Base-by-base conservation (phyloP, 1,284 basidiomycete genomes). In the Apiotrichum gracile region DNA sequence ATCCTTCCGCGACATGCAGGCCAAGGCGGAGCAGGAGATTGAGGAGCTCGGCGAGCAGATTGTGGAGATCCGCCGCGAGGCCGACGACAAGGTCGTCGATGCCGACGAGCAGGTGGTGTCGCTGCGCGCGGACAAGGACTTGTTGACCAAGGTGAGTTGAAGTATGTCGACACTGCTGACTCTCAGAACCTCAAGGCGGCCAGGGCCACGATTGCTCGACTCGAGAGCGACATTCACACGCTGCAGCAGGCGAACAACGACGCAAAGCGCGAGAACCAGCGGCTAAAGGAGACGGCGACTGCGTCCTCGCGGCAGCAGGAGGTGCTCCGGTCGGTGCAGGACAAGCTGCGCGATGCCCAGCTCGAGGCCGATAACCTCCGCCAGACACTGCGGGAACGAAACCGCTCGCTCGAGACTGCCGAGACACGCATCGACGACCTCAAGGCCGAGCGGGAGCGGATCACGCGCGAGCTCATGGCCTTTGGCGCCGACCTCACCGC, bases 401-500 rank as follows among this genome's bases (percentile, higher is more conserved):
- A 42, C 4, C 19, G 31, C 7, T 54, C 58, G 25, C 51, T 67
- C 8, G 33, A 54, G n/a, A 29, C 45, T 2, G 54, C 65, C 13
- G 59, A 72, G 45, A 27, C 42, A 8, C 52, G 48, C 5, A 17
- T 66, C 9, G 40, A 39, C 0, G 31, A 45, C 3, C 47, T 66
- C 37, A 41, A 59, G 24, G 50, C 39, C 1, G 67, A 57, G 40
- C 55, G 55, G 24, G n/a, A 29, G 1, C 51, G 51, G 7, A 33
- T 49, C 10, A 19, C 47, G 7, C 16, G 24, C 26, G 72, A 76
- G 21, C 60, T 76, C 0, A 38, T 38, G 2, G 61, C 49, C 1
- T 70, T 74, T 40, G 65, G 67, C 41, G 47, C 39, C n/a, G 70
- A 72, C 55, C 58, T 76, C 5, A 48, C 51, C 24, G 22, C 43